Evolutionary conservation across 2,329 filamentous ascomycete species (phyloP).

Genomic region (Fusarium torreyae): DNA sequence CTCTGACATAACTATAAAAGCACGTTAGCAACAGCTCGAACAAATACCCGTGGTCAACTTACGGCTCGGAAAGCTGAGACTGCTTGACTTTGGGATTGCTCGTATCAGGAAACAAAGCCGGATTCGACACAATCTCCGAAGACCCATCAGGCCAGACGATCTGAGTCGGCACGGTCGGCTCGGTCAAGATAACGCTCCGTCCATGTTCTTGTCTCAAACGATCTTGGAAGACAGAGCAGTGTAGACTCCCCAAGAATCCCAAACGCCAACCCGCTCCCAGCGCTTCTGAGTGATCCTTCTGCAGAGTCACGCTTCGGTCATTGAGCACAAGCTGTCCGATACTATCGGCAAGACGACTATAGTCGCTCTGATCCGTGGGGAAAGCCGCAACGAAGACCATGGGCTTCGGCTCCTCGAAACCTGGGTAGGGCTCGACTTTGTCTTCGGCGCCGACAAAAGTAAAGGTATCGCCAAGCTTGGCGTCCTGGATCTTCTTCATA

Average conservation of each 20-base stretch:
- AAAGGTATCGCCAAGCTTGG: constrained; percentile 95
- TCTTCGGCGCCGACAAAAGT: constrained; percentile 85
- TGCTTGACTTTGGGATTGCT: constrained; percentile 64
- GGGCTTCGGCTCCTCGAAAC: constrained; percentile 96
- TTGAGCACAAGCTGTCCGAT: constrained; percentile 95
- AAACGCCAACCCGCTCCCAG: constrained; percentile 94
- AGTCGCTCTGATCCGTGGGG: constrained; percentile 91
- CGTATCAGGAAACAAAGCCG: constrained; percentile 85
- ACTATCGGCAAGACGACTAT: constrained; percentile 89
- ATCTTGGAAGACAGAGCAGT: constrained; percentile 99
- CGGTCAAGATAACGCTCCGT: constrained; percentile 95
- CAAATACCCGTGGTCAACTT: constrained; percentile 44
- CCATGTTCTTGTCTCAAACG: constrained; percentile 94
- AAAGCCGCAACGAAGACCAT: constrained; percentile 99
- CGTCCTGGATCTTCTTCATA: constrained; percentile 97
- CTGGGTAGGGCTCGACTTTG: constrained; percentile 84
- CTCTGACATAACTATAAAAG: constrained; percentile 73
- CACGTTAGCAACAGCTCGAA: neutral
- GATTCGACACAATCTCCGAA: constrained; percentile 86
- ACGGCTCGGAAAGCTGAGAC: constrained; percentile 67
- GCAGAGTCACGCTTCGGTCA: constrained; percentile 92
- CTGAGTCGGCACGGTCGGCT: constrained; percentile 94
- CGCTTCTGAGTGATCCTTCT: constrained; percentile 95
- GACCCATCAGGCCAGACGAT: constrained; percentile 83
- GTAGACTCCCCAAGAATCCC: constrained; percentile 94